phyloP scores from a whole-genome alignment of 2,329 filamentous ascomycete species.

The Fusarium dimerum region DNA sequence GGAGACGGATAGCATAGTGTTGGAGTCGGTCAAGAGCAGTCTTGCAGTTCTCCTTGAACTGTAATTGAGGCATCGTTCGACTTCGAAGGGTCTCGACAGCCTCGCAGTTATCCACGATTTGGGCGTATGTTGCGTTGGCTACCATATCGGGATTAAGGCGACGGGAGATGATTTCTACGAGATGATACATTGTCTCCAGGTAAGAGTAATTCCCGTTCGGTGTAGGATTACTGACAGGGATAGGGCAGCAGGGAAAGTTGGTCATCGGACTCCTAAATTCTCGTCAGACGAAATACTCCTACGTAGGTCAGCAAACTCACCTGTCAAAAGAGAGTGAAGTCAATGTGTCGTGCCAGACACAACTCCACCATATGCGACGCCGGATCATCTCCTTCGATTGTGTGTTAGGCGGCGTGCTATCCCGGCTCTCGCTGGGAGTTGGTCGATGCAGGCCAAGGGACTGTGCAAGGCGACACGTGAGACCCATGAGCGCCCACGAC shows the following conservation, averaged over 20 bases:
- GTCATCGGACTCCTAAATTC: constrained; percentile 59
- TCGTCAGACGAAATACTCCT: constrained; percentile 10
- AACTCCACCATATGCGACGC: constrained; percentile 63
- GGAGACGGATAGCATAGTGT: constrained; percentile 64
- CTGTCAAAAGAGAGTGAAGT: constrained; percentile 67
- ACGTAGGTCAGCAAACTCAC: constrained; percentile 33
- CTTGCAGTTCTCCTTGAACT: constrained; percentile 63
- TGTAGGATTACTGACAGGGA: constrained; percentile 47
- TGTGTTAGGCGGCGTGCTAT: constrained; percentile 44
- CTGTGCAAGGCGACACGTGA: constrained; percentile 66
- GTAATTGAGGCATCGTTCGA: constrained; percentile 53
- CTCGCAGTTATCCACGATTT: constrained; percentile 60
- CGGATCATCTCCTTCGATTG: constrained; percentile 56
- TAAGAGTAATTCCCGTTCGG: constrained; percentile 55
- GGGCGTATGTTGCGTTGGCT: constrained; percentile 49
- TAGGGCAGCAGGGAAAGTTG: constrained; percentile 56
- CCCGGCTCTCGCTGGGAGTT: constrained; percentile 45
- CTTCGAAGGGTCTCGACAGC: constrained; percentile 54
- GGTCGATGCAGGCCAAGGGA: constrained; percentile 62
- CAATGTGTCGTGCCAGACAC: constrained; percentile 67
- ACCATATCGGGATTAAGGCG: constrained; percentile 57
- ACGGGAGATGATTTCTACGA: constrained; percentile 61
- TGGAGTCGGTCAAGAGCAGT: constrained; percentile 64
- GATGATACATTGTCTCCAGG: constrained; percentile 65
- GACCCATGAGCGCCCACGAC: constrained; percentile 64